Evolutionary conservation across 176 grass and related monocot genomes (phyloP), one percentile per base, ranked within the genome.

Genomic region (Microstegium vimineum): DNA sequence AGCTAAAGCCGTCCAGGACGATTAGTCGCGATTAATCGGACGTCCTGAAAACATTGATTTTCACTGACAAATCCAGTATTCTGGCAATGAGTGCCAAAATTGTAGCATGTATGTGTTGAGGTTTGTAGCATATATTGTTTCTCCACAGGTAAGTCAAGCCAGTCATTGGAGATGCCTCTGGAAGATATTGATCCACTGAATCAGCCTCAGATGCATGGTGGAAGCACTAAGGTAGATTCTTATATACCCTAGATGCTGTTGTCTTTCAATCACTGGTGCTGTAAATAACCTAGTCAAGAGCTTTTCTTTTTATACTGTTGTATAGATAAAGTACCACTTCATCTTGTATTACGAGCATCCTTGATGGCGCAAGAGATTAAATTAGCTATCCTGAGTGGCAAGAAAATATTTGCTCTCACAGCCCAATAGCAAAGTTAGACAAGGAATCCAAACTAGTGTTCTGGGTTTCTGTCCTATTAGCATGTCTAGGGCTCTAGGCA

Each of bases 141-240:
- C 18, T 77, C 20, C 56, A 81, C 84, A 92, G 90, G 81, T 67
- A 71, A 68, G 12, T 67, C 75, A 46, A 73, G 61, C 62, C 65
- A 77, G 81, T 54, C 80, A 36, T 47, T 17, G 17, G 81, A 89
- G 45, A 57, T 77, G 56, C 71, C 74, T 68, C 25, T 34, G 35
- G 66, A 66, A 66, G 71, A 69, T 87, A 82, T 67, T 71, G 57
- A 40, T 61, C 28, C 65, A 81, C 54, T 73, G 10, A 77, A 81
- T 81, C 65, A 66, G 67, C 64, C 70, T 87, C 63, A 76, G 52
- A 38, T 62, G 34, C 46, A 64, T 62, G 71, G 60, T 62, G 84
- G 73, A 54, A 81, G 71, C 47, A 34, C 38, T 59, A 73, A 86
- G 87, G 90, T 89, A 73, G 40, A 51, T 86, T 89, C n/a, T 57